Evolutionary conservation across 768 basidiomycete species (phyloP), one percentile per base, ranked within the genome.

Genomic region (Boletellus sp.): DNA sequence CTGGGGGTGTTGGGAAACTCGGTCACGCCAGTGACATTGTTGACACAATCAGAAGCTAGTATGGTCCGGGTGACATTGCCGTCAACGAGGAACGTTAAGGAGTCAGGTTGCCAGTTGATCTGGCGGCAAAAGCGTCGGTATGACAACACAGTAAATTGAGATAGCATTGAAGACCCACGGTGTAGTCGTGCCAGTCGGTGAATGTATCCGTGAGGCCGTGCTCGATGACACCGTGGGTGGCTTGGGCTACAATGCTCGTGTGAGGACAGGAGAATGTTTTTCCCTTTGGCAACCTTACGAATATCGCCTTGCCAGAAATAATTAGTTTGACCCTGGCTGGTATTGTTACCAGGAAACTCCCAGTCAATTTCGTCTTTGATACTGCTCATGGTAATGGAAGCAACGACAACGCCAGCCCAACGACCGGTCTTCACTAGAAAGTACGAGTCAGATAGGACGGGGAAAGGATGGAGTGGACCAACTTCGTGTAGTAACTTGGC

Each of bases 331-430:
- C 75, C 90, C 47, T 82, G 61, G 2, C 78, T 79, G 3, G 81
- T 84, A 17, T 68, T 60, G 40, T 71, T 72, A 6, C 87, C 87
- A 47, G 87, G 85, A 59, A 84, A 91, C 63, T 90, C 88, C 88
- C 90, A 90, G 55, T 92, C 89, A 45, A 92, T 87, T 63, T 91
- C 90, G 60, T 90, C 87, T 64, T 87, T 90, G 58, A 90, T 76
- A 55, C 85, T 80, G 58, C 79, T 81, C 90, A 92, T 92, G 6
- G 84, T 86, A 60, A 90, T 88, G 69, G 87, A 87, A 9, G 91
- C 90, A 1, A 85, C 84, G 46, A 94, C 85, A 7, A 94, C 83
- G 31, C 90, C 90, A 16, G 64, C 75, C 88, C 87, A 90, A 49
- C 80, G 78, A 36, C 86, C 81, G 1, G 88, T 85, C 70, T 90